Evolutionary conservation across 768 basidiomycete species (phyloP).

Genomic region (Coprinellus micaceus): DNA sequence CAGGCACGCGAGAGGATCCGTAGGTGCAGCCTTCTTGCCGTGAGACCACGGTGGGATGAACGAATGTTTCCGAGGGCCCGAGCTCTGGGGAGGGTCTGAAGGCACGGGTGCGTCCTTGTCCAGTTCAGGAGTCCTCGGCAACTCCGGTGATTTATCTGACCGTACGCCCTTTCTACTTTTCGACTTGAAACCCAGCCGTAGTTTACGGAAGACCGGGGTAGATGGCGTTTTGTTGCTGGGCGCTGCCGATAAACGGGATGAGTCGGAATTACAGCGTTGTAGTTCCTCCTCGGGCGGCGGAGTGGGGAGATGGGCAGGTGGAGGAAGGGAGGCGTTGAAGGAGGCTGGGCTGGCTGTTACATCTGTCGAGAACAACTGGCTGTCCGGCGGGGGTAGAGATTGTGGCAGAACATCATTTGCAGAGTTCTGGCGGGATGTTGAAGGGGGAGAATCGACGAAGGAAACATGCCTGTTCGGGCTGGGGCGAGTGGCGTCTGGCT

Average conservation of each 20-base stretch:
- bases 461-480: neutral
- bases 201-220: conserved; percentile 21
- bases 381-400: neutral
- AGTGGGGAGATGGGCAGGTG: conserved; percentile 7
- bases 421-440: conserved; percentile 3
- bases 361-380: neutral
- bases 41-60: neutral
- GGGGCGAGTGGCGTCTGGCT: neutral
- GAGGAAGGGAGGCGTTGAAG: conserved; percentile 14
- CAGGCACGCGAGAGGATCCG: neutral
- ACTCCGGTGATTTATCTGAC: conserved; percentile 17
- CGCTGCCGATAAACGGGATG: neutral
- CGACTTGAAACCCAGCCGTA: conserved; percentile 20
- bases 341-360: neutral
- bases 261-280: conserved; percentile 14
- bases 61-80: neutral
- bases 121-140: conserved; percentile 12
- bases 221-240: neutral
- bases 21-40: neutral
- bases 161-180: conserved; percentile 15
- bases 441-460: conserved; percentile 5
- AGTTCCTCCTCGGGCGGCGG: neutral
- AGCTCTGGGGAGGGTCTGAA: neutral
- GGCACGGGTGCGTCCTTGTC: conserved; percentile 16
- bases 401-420: neutral